Conservation (phyloP, 352 stramenopile species). For the Phytophthora pinifolia region DNA sequence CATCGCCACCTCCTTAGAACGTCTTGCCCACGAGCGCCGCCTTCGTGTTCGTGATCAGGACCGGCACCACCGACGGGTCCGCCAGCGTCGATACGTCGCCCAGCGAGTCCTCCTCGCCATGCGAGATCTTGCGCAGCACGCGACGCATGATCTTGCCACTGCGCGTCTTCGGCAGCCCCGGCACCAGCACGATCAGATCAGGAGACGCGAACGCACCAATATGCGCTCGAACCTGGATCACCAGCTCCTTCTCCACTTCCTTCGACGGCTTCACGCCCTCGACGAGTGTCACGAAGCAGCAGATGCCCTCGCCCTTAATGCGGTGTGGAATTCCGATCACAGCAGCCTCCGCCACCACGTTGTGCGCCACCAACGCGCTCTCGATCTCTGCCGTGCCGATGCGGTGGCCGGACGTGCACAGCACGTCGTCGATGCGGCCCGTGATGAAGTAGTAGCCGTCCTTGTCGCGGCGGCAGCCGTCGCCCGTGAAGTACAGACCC, state of each 20-base stretch:
- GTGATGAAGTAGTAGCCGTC: slow-evolving; percentile 99
- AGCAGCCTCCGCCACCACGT: slow-evolving; percentile 92
- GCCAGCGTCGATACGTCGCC: slow-evolving; percentile 97
- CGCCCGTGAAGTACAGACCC: slow-evolving; percentile 96
- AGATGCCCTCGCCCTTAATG: slow-evolving; percentile 97
- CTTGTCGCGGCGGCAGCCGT: slow-evolving; percentile 83
- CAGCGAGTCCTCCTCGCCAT: slow-evolving; percentile 92
- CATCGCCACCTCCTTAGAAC: slow-evolving; percentile 28
- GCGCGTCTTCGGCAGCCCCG: slow-evolving; percentile 93
- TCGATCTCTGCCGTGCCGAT: slow-evolving; percentile 90
- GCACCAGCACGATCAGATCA: slow-evolving; percentile 93
- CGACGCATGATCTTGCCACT: slow-evolving; percentile 99
- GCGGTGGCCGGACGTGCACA: slow-evolving; percentile 94
- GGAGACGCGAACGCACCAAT: slow-evolving; percentile 97
- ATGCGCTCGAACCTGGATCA: slow-evolving; percentile 81
- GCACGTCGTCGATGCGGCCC: slow-evolving; percentile 96
- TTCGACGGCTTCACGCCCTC: slow-evolving; percentile 64
- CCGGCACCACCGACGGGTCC: slow-evolving; percentile 95
- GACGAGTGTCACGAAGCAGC: slow-evolving; percentile 92
- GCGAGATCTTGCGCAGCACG: slow-evolving; percentile 97
- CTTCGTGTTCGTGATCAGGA: slow-evolving; percentile 91
- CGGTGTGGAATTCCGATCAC: slow-evolving; percentile 95
- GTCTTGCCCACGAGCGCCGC: slow-evolving; percentile 61
- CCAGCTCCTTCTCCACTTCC: slow-evolving; percentile 60
- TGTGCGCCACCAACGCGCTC: slow-evolving; percentile 90